Evolutionary conservation across 2,329 filamentous ascomycete species (phyloP).

Genomic region (Stagonosporopsis chrysanthemi): DNA sequence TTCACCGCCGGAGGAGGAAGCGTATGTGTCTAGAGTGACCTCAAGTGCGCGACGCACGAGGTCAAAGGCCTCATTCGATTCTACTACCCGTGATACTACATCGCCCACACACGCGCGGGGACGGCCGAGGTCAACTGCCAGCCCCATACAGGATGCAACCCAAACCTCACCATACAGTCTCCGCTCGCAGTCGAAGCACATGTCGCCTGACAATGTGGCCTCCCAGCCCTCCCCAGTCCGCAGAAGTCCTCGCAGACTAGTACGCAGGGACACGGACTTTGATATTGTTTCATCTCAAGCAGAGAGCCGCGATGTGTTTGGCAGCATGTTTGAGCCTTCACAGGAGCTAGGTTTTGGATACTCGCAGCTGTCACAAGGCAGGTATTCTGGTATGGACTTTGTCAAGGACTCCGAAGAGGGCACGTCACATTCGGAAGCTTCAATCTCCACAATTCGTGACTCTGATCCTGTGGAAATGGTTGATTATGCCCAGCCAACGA

Average conservation of each 20-base stretch:
- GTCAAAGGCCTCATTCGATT: slow-evolving; percentile 29
- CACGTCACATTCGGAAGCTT: slow-evolving; percentile 38
- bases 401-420: slow-evolving; percentile 46
- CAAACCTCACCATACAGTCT: slow-evolving; percentile 40
- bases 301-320: slow-evolving; percentile 3
- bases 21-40: slow-evolving; percentile 15
- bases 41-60: slow-evolving; percentile 19
- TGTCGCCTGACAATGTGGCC: slow-evolving; percentile 28
- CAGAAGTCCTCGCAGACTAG: slow-evolving; percentile 24
- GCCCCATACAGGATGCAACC: slow-evolving; percentile 25
- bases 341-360: slow-evolving; percentile 32
- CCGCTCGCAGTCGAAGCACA: slow-evolving; percentile 38
- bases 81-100: slow-evolving; percentile 21
- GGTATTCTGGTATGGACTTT: slow-evolving; percentile 32
- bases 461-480: slow-evolving; percentile 24
- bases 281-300: slow-evolving; percentile 23
- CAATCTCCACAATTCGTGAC: slow-evolving; percentile 34
- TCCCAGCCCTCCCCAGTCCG: slow-evolving; percentile 3
- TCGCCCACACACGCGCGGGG: slow-evolving; percentile 32
- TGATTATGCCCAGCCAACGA: slow-evolving; percentile 4
- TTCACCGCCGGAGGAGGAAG: slow-evolving; percentile 31
- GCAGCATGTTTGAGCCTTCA: slow-evolving; percentile 29
- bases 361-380: slow-evolving; percentile 32
- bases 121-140: slow-evolving; percentile 22
- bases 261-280: slow-evolving; percentile 20